A percentile compares a stretch with the other conserved stretches of the same genome.
Evolutionary conservation across 2,329 filamentous ascomycete species (phyloP).

Genomic region (Talaromyces marneffei): DNA sequence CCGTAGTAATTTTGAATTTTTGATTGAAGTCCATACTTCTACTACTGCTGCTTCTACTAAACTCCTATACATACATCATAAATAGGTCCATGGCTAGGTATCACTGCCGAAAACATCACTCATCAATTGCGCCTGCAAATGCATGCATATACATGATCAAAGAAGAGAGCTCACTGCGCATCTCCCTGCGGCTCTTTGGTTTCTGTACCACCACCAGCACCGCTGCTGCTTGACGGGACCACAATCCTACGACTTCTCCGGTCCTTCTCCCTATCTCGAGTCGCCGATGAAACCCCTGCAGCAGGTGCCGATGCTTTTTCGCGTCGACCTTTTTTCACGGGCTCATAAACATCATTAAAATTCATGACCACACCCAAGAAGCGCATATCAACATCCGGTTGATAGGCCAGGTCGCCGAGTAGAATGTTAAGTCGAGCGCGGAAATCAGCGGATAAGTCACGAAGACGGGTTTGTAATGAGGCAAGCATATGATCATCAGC

Average conservation of each 20-base stretch:
- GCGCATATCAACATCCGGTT: slow-evolving; percentile 89
- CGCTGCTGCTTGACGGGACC: background rate
- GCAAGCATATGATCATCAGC: slow-evolving; percentile 62
- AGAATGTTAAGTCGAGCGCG: slow-evolving; percentile 69
- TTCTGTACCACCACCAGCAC: background rate
- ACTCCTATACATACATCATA: background rate
- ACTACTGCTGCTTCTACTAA: background rate
- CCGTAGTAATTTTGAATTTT: too few relatives aligned
- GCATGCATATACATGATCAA: background rate
- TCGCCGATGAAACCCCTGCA: slow-evolving; percentile 25
- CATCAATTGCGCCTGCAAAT: background rate
- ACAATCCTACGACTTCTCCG: slow-evolving; percentile 12
- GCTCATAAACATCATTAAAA: slow-evolving; percentile 94
- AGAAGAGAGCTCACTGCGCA: background rate
- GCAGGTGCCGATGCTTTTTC: slow-evolving; percentile 17
- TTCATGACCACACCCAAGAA: slow-evolving; percentile 98
- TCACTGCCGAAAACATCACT: background rate
- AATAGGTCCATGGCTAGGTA: background rate
- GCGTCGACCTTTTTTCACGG: slow-evolving; percentile 55
- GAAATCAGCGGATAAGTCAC: slow-evolving; percentile 69
- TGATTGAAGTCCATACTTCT: background rate
- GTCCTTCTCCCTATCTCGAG: slow-evolving; percentile 23
- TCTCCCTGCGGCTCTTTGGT: slow-evolving; percentile 14
- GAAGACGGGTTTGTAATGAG: slow-evolving; percentile 66
- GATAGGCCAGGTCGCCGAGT: slow-evolving; percentile 83